Evolutionary conservation across 257 asterid genomes (phyloP).

Genomic region (Lavandula angustifolia): DNA sequence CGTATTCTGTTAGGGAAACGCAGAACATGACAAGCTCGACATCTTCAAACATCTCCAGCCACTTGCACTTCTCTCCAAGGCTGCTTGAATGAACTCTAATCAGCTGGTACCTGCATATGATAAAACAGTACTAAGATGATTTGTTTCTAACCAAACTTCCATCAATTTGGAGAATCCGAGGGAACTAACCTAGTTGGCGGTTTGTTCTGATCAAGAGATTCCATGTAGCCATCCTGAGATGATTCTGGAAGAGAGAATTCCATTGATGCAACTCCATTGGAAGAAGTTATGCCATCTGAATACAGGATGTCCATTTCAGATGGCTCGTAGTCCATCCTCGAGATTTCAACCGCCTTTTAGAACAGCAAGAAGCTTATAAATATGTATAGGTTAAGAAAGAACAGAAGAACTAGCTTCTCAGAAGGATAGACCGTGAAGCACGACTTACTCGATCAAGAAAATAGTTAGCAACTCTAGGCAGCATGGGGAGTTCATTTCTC

Average conservation of each 20-base stretch:
- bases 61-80: slow-evolving; percentile 84
- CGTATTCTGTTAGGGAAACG: slow-evolving; percentile 75
- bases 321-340: slow-evolving; percentile 75
- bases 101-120: slow-evolving; percentile 65
- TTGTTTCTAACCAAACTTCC: too few relatives aligned
- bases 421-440: slow-evolving; percentile 4
- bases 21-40: slow-evolving; percentile 65
- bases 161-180: background rate
- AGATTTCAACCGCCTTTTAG: slow-evolving; percentile 75
- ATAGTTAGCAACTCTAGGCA: slow-evolving; percentile 77
- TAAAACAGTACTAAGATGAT: too few relatives aligned
- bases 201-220: slow-evolving; percentile 53
- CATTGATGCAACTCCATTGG: slow-evolving; percentile 80
- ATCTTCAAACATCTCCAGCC: slow-evolving; percentile 90
- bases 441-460: slow-evolving; percentile 71
- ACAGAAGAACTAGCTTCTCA: background rate
- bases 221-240: slow-evolving; percentile 65
- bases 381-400: background rate
- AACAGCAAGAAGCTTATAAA: slow-evolving; percentile 26
- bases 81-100: slow-evolving; percentile 64
- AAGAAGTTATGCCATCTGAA: slow-evolving; percentile 74
- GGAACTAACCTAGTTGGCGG: slow-evolving; percentile 47
- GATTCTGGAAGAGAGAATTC: slow-evolving; percentile 65
- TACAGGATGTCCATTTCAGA: slow-evolving; percentile 82
- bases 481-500: slow-evolving; percentile 61